These are phyloP conservation scores for Anisodus acutangulus DNA, from an alignment of 257 asterid genomes.

Conservation along the genomic window DNA sequence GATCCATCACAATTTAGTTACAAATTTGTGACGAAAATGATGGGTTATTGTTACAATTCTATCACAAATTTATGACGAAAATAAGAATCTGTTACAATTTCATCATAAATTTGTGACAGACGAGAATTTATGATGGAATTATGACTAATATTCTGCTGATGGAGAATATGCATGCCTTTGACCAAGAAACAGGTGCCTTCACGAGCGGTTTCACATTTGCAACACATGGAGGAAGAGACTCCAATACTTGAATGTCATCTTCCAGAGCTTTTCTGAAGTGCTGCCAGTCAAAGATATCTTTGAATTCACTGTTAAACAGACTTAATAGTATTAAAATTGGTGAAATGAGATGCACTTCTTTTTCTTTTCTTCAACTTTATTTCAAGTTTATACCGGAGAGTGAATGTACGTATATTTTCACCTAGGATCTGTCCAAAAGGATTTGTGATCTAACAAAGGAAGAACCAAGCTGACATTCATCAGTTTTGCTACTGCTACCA, in stretches of 20 bases:
- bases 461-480: conserved; percentile 49
- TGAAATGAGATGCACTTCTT: neutral
- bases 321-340: conserved; percentile 24
- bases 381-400: neutral
- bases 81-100: too few relatives aligned
- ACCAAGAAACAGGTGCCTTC: conserved; percentile 50
- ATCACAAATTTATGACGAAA: too few relatives aligned
- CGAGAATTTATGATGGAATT: too few relatives aligned
- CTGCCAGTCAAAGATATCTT: conserved; percentile 52
- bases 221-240: conserved; percentile 42
- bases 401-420: conserved; percentile 22
- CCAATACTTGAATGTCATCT: conserved; percentile 45
- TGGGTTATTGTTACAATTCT: too few relatives aligned
- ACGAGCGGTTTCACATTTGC: conserved; percentile 32
- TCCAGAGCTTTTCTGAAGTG: conserved; percentile 42
- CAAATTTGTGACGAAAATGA: too few relatives aligned
- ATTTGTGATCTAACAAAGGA: conserved; percentile 51
- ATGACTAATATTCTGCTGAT: too few relatives aligned
- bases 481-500: conserved; percentile 52
- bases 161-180: conserved; percentile 43
- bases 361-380: neutral
- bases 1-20: too few relatives aligned
- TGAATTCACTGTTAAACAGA: conserved; percentile 46
- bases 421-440: conserved; percentile 56
- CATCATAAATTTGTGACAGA: too few relatives aligned